Evolutionary conservation across 1,284 basidiomycete genomes (phyloP).

Genomic region (Marasmius oreades): DNA sequence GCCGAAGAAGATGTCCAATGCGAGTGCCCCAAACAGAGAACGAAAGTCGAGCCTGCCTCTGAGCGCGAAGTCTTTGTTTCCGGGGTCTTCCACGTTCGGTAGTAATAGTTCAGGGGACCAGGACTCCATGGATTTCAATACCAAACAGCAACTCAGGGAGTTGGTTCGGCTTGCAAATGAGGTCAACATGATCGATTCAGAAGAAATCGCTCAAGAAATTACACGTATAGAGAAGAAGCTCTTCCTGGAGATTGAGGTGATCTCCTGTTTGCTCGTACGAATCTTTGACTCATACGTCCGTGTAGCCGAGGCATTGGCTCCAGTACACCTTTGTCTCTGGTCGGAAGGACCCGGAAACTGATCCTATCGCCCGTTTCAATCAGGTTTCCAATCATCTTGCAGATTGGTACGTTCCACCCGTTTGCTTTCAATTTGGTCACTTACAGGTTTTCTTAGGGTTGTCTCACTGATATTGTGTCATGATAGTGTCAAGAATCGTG

Average conservation of each 20-base stretch:
- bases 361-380: conserved; percentile 68
- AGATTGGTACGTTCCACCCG: conserved; percentile 53
- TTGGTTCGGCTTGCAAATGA: conserved; percentile 53
- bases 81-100: conserved; percentile 24
- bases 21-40: conserved; percentile 35
- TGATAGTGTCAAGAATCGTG: conserved; percentile 61
- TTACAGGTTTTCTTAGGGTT: conserved; percentile 45
- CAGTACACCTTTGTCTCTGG: conserved; percentile 66
- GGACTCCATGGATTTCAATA: conserved; percentile 27
- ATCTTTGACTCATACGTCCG: not conserved
- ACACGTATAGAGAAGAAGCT: conserved; percentile 60
- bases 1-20: conserved; percentile 2
- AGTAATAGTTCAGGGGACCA: conserved; percentile 14
- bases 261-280: conserved; percentile 14
- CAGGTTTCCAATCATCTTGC: conserved; percentile 72
- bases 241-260: conserved; percentile 69
- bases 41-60: conserved; percentile 64
- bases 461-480: conserved; percentile 77
- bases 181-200: conserved; percentile 50
- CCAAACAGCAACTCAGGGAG: conserved; percentile 61
- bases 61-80: conserved; percentile 36
- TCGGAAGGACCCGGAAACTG: conserved; percentile 57
- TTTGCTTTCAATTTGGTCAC: not conserved
- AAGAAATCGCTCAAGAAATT: conserved; percentile 74
- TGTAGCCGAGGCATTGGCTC: conserved; percentile 77